phyloP scores from a whole-genome alignment of 1,139 yeast genomes.

The Groenewaldozyma sp. region DNA sequence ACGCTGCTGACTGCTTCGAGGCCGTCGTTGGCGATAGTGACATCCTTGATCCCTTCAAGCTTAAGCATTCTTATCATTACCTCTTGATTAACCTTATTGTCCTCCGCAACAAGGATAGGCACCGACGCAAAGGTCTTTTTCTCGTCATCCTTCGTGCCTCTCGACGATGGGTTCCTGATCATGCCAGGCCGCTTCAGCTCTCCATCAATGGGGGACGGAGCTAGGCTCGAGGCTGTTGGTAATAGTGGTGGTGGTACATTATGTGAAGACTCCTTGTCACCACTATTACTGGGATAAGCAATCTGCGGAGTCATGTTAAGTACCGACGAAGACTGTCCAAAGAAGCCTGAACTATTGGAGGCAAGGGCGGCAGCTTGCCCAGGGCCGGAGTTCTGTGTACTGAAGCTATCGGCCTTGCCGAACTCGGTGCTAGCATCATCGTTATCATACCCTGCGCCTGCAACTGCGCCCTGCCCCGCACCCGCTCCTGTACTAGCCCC shows the following conservation, averaged over 20 bases:
- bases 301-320: too few relatives aligned
- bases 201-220: background rate
- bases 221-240: too few relatives aligned
- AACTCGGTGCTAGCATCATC: background rate
- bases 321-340: background rate
- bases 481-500: background rate
- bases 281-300: background rate
- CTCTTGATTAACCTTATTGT: slow-evolving; percentile 87
- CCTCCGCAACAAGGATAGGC: slow-evolving; percentile 83
- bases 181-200: slow-evolving; percentile 16
- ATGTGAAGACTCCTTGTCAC: background rate
- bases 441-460: background rate
- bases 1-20: slow-evolving; percentile 68
- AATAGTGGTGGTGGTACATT: too few relatives aligned
- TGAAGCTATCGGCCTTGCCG: background rate
- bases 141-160: slow-evolving; percentile 18
- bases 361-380: background rate
- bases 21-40: slow-evolving; percentile 84
- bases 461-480: background rate
- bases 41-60: slow-evolving; percentile 66
- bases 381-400: background rate
- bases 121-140: slow-evolving; percentile 29
- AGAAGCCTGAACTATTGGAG: background rate
- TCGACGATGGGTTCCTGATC: slow-evolving; percentile 16
- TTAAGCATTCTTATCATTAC: slow-evolving; percentile 83